Evolutionary conservation across 768 basidiomycete genomes (phyloP).

Genomic region (Lactarius vividus): DNA sequence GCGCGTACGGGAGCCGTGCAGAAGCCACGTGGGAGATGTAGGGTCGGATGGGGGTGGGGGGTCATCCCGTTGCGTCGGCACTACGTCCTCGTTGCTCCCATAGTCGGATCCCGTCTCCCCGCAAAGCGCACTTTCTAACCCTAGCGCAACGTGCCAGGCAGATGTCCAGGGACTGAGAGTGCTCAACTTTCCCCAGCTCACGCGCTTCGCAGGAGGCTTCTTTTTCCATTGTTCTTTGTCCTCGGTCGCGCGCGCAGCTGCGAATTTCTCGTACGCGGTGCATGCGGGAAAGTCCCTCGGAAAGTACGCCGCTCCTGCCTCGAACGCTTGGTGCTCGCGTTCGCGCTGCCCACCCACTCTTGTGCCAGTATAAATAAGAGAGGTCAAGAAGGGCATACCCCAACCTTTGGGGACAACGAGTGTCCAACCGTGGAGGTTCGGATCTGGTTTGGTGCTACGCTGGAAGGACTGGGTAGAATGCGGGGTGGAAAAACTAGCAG

Average conservation of each 20-base stretch:
- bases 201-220: slow-evolving; percentile 85
- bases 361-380: slow-evolving; percentile 78
- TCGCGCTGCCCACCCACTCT: slow-evolving; percentile 86
- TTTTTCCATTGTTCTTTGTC: slow-evolving; percentile 67
- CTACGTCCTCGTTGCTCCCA: slow-evolving; percentile 36
- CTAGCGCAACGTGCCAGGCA: slow-evolving; percentile 75
- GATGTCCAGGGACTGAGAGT: slow-evolving; percentile 71
- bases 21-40: slow-evolving; percentile 52
- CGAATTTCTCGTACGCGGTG: slow-evolving; percentile 50
- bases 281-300: slow-evolving; percentile 78
- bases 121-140: slow-evolving; percentile 34
- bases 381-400: slow-evolving; percentile 86
- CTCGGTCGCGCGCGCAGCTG: slow-evolving; percentile 46
- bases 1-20: slow-evolving; percentile 54
- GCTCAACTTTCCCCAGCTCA: slow-evolving; percentile 63
- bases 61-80: slow-evolving; percentile 58
- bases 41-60: slow-evolving; percentile 10
- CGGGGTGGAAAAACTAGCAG: slow-evolving; percentile 26
- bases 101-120: slow-evolving; percentile 9
- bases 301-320: slow-evolving; percentile 71
- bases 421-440: slow-evolving; percentile 76
- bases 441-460: slow-evolving; percentile 19
- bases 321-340: slow-evolving; percentile 75
- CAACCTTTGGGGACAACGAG: slow-evolving; percentile 85
- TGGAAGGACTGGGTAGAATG: slow-evolving; percentile 15